These are phyloP conservation scores for Aspergillus indologenus DNA, from an alignment of 495 filamentous ascomycete species.

Conservation along the genomic window DNA sequence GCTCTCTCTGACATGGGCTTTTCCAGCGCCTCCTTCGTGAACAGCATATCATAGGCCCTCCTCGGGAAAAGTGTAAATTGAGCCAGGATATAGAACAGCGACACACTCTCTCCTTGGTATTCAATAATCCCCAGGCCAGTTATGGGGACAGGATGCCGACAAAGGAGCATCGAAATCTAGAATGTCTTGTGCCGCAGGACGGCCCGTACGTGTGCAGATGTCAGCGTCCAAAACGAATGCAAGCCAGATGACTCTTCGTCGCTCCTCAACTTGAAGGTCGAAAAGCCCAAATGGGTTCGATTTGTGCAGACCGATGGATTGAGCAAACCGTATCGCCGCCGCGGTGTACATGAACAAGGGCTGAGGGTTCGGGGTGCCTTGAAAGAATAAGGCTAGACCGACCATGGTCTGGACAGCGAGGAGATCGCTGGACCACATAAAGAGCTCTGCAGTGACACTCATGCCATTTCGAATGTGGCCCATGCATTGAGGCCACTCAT, in stretches of 20 bases:
- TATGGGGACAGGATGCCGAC: conserved; percentile 8
- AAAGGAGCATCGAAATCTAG: conserved; percentile 20
- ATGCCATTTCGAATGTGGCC: conserved; percentile 22
- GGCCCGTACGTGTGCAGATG: conserved; percentile 18
- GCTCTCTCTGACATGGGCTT: no score
- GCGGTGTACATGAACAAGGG: conserved; percentile 22
- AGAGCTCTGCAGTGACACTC: conserved; percentile 18
- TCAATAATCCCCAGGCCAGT: conserved; percentile 17
- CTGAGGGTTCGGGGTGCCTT: conserved; percentile 24
- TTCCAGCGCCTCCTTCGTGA: no score
- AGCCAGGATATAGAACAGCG: no score
- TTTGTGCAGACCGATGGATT: conserved; percentile 24
- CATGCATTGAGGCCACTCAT: no score
- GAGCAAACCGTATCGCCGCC: conserved; percentile 20
- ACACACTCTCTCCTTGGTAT: no score
- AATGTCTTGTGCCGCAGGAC: conserved; percentile 17
- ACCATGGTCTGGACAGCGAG: conserved; percentile 21
- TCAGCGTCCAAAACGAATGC: conserved; percentile 26
- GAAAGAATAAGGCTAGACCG: conserved; percentile 23
- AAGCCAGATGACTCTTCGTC: conserved; percentile 24
- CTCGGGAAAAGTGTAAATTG: conserved; percentile 20
- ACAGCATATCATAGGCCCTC: no score
- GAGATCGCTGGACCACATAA: conserved; percentile 20
- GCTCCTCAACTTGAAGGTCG: conserved; percentile 16
- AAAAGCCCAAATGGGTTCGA: conserved; percentile 10